Conservation (phyloP, 1,284 basidiomycete genomes). For the Pseudozyma tsukubaensis region DNA sequence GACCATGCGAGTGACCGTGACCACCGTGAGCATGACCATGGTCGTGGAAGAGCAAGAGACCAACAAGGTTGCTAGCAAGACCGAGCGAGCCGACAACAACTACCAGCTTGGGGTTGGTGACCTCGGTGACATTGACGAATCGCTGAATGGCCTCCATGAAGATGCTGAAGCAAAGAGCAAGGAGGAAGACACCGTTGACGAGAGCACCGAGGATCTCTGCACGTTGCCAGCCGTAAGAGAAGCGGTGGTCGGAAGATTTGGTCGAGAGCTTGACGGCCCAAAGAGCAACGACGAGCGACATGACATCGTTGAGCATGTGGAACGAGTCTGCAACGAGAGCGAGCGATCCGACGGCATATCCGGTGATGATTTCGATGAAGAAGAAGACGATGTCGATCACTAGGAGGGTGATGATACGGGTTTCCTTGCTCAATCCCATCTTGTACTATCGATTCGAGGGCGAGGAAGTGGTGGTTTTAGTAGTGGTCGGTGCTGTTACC, state of each 20-base stretch:
- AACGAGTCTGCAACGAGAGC: slow-evolving; percentile 96
- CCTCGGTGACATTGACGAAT: slow-evolving; percentile 81
- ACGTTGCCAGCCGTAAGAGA: slow-evolving; percentile 96
- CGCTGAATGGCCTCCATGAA: slow-evolving; percentile 90
- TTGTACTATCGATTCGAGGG: not conserved
- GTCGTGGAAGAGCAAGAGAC: slow-evolving; percentile 92
- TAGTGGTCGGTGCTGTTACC: not conserved
- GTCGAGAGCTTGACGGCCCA: slow-evolving; percentile 83
- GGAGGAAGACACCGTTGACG: slow-evolving; percentile 94
- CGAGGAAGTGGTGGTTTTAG: not conserved
- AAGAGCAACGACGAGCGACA: slow-evolving; percentile 92
- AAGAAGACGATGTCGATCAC: slow-evolving; percentile 90
- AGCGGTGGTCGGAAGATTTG: slow-evolving; percentile 73
- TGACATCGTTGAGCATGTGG: slow-evolving; percentile 87
- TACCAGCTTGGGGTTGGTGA: slow-evolving; percentile 85
- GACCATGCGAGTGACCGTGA: slow-evolving; percentile 77
- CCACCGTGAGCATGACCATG: slow-evolving; percentile 62
- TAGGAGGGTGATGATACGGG: slow-evolving; percentile 76
- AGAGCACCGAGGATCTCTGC: slow-evolving; percentile 89
- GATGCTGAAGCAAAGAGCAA: slow-evolving; percentile 96
- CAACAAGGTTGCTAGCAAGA: slow-evolving; percentile 89
- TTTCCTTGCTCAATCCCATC: slow-evolving; percentile 56
- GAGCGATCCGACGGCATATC: slow-evolving; percentile 92
- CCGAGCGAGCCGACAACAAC: slow-evolving; percentile 91
- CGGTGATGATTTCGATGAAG: slow-evolving; percentile 85